Evolutionary conservation across 2,329 filamentous ascomycete species (phyloP), one percentile per base, ranked within the genome.

Genomic region (Pseudocercospora cruenta): DNA sequence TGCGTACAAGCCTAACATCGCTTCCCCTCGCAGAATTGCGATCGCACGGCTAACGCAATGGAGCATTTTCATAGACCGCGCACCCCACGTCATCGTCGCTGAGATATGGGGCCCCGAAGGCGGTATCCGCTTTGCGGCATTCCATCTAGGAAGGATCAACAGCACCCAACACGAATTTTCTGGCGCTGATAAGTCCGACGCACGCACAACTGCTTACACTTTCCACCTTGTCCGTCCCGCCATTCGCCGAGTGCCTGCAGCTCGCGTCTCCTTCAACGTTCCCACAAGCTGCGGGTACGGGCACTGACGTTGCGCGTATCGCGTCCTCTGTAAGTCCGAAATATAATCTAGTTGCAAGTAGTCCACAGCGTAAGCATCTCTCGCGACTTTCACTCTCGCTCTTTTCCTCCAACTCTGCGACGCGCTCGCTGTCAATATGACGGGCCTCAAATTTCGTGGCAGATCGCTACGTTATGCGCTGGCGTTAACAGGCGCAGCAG

Each of bases 401-500:
- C 47, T 7, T 28, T 19, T 45, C 9, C n/a, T 33, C 28, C 19
- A n/a, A 24, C 43, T 58, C n/a, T n/a, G 36, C 14, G 36, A 39
- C 14, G 36, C 36, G 36, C 36, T 16, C 36, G 16, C 2, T 39
- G 7, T 2, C 58, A 36, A 31, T 9, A 61, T 65, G 63, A 24
- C 49, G 12, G 24, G 21, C 19, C 28, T 63, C 4, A 54, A 58
- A 19, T 45, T 70, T 28, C 64, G 68, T 57, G 70, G 70, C 28
- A 64, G 59, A 53, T 61, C 62, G 16, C 47, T 72, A 45, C 66
- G 69, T 36, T 47, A 63, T 22, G 66, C 70, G n/a, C 54, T 72
- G 45, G 70, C 70, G 2, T 58, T 72, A 12, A 72, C 69, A n/a
- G 70, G 69, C 12, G 70, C 69, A 12, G 63, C 67, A 49, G 68